Base-by-base conservation (phyloP, 768 basidiomycete species). In the Paxillus ammoniavirescens region DNA sequence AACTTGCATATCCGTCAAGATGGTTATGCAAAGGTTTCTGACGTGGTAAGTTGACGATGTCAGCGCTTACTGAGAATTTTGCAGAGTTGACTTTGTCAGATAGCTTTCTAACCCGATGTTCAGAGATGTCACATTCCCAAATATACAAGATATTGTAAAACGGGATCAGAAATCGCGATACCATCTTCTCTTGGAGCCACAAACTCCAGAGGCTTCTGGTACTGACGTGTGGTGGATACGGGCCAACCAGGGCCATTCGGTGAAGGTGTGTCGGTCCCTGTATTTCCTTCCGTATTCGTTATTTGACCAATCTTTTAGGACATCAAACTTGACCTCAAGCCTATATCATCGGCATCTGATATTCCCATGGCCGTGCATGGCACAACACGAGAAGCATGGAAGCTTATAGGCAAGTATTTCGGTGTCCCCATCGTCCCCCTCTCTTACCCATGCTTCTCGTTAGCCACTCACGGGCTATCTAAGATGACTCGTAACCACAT, bases 401-500 rank as follows among this genome's bases (percentile, higher is more conserved):
- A 80, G 7, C 62, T 65, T 13, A 94, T 95, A 53, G 70, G 91
- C 90, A 55, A 21, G 77, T 61, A 12, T 15, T 43, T 18, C 9
- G 43, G 17, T 18, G 36, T 28, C 28, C 5, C 2, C 35, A 36
- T n/a, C n/a, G 33, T 13, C 38, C 38, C 26, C 8, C 1, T 26
- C 28, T 50, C 9, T 52, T 15, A 38, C 18, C 6, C 42, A 18
- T 38, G 6, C 26, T 38, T 9, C 44, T 47, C 42, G 28, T 45
- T 56, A 94, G 92, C 77, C 13, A 74, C 72, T 7, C 72, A 83
- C 57, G 93, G 94, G 0, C 69, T 97, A 15, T 92, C 87, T 0
- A 85, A 78, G 57, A 97, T 95, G 93, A 78, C 72, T 12, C 78
- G 96, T 23, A 96, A 94, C 63, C 94, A 98, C 63, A 89, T 98